phyloP scores from a whole-genome alignment of 2,329 filamentous ascomycete genomes.

The Monosporascus sp. region DNA sequence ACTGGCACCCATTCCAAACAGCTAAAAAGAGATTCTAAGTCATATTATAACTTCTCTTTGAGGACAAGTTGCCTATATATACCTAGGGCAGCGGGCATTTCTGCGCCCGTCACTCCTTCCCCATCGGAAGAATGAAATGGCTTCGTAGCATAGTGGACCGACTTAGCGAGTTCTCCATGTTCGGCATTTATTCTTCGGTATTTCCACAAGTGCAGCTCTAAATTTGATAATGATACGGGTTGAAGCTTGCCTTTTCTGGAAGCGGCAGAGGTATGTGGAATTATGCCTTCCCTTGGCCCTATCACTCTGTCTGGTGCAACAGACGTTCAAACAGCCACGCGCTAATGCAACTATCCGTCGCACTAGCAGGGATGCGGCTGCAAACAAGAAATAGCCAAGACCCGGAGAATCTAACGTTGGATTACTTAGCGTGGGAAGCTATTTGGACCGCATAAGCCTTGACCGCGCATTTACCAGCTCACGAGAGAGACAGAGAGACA shows the following conservation, averaged over 20 bases:
- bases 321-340: constrained; percentile 26
- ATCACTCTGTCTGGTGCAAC: background rate
- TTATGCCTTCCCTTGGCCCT: background rate
- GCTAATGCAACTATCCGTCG: constrained; percentile 23
- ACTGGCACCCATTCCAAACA: constrained; percentile 8
- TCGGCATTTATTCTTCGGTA: no score
- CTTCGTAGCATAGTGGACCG: no score
- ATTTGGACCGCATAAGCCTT: background rate
- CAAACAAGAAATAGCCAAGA: constrained; percentile 15
- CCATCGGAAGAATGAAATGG: background rate
- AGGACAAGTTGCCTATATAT: background rate
- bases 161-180: no score
- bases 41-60: background rate
- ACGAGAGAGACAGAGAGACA: background rate
- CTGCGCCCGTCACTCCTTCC: no score
- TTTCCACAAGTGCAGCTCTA: no score
- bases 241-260: background rate
- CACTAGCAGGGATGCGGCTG: constrained; percentile 19
- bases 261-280: background rate
- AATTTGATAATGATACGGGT: no score
- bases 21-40: constrained; percentile 4
- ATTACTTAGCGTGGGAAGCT: background rate
- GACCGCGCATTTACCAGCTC: background rate
- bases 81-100: background rate
- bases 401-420: no score